Evolutionary conservation across 1,284 basidiomycete species (phyloP).

Genomic region (Naganishia sp.): DNA sequence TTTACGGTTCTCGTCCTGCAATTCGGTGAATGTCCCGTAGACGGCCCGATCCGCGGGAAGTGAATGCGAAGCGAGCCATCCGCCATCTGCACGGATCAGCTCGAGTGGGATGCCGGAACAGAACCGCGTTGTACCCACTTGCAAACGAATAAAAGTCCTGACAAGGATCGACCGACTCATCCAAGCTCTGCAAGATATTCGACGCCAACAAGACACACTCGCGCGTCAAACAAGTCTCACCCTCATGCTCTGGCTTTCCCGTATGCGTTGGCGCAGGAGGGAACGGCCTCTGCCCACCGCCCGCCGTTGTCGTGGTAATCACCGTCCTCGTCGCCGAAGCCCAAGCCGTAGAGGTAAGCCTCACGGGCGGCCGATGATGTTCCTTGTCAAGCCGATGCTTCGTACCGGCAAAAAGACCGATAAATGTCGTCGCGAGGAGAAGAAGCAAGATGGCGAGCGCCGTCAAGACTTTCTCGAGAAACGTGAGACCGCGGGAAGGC

Average conservation of each 20-base stretch:
- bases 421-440: constrained; percentile 78
- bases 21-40: constrained; percentile 57
- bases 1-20: constrained; percentile 53
- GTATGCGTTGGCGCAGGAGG: constrained; percentile 38
- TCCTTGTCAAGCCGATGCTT: constrained; percentile 70
- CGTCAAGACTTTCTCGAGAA: constrained; percentile 80
- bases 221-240: constrained; percentile 72
- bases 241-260: constrained; percentile 40
- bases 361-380: constrained; percentile 51
- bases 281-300: constrained; percentile 51
- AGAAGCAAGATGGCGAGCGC: constrained; percentile 73
- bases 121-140: constrained; percentile 59
- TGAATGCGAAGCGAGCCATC: constrained; percentile 77
- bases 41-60: constrained; percentile 79
- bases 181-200: constrained; percentile 76
- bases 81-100: constrained; percentile 62
- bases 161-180: constrained; percentile 84
- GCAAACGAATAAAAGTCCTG: constrained; percentile 93
- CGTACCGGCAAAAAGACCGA: constrained; percentile 87
- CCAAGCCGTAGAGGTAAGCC: constrained; percentile 44
- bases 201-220: constrained; percentile 83
- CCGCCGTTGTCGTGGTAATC: constrained; percentile 44
- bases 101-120: neutral
- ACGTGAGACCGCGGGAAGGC: constrained; percentile 65
- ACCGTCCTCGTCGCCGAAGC: constrained; percentile 34